Conservation (phyloP, 176 grass and related monocot species). For the Avena atlantica region DNA sequence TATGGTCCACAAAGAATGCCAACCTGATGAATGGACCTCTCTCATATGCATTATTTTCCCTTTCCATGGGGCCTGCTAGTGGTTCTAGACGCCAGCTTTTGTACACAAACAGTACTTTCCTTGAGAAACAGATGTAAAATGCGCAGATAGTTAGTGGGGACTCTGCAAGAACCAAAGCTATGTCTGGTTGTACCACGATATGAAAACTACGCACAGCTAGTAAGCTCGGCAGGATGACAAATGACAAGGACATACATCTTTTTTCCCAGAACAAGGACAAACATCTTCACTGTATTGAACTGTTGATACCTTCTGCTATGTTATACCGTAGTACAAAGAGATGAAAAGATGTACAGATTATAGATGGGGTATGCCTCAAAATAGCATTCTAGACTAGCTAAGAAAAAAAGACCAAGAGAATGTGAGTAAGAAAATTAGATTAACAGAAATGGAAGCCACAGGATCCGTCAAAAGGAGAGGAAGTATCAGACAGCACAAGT, state of each 20-base stretch:
- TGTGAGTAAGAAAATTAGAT: constrained; percentile 13
- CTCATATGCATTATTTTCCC: constrained; percentile 41
- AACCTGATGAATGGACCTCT: constrained; percentile 51
- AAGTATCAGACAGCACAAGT: not conserved
- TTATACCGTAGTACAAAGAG: constrained; percentile 12
- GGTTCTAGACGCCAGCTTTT: constrained; percentile 45
- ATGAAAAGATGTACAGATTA: not conserved
- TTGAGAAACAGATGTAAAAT: constrained; percentile 56
- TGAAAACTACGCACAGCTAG: constrained; percentile 28
- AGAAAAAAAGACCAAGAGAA: not conserved
- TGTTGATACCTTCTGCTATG: constrained; percentile 18
- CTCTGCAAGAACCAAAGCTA: constrained; percentile 36
- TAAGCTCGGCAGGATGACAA: constrained; percentile 29
- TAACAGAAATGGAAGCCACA: not conserved
- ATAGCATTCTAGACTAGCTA: constrained; percentile 26
- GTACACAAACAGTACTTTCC: constrained; percentile 43
- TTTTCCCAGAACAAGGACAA: constrained; percentile 14
- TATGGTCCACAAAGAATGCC: constrained; percentile 45
- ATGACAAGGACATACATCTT: constrained; percentile 29
- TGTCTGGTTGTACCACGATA: constrained; percentile 38
- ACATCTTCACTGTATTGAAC: constrained; percentile 29
- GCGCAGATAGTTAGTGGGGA: constrained; percentile 34
- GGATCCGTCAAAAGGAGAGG: constrained; percentile 4
- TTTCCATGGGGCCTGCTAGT: constrained; percentile 48
- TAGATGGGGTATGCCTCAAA: constrained; percentile 27